Evolutionary conservation across 1,284 basidiomycete species (phyloP).

Genomic region (Trichosporon sp.): DNA sequence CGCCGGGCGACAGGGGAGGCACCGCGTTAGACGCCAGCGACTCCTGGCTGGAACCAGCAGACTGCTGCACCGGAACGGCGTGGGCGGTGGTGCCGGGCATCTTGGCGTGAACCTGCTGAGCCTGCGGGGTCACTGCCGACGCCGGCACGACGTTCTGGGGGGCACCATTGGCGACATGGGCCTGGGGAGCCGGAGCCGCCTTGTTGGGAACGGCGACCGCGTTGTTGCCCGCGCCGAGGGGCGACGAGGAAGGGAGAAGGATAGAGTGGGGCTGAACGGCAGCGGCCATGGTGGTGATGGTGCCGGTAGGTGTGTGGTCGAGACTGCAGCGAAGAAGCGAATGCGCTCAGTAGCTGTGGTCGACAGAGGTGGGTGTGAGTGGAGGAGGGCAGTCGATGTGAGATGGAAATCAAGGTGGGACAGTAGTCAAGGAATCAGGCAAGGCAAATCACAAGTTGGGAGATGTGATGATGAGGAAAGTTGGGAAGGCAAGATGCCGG

Average conservation of each 20-base stretch:
- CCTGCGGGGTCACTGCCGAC: not conserved
- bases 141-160: not conserved
- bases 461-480: not conserved
- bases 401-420: not conserved
- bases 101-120: not conserved
- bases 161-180: not conserved
- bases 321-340: not conserved
- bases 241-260: slow-evolving; percentile 17
- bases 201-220: not conserved
- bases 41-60: not conserved
- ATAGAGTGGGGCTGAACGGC: slow-evolving; percentile 12
- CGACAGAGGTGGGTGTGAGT: not conserved
- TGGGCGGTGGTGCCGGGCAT: not conserved
- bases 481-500: not conserved
- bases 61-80: not conserved
- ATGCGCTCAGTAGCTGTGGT: not conserved
- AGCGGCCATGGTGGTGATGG: not conserved
- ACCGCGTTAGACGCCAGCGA: not conserved
- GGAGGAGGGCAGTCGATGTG: not conserved
- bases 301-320: not conserved
- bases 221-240: slow-evolving; percentile 4
- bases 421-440: not conserved
- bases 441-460: not conserved
- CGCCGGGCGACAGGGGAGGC: not conserved
- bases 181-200: not conserved